Evolutionary conservation across 75 land plant genomes (phyloP), one percentile per base, ranked within the genome.

Genomic region (Cupressus sempervirens): DNA sequence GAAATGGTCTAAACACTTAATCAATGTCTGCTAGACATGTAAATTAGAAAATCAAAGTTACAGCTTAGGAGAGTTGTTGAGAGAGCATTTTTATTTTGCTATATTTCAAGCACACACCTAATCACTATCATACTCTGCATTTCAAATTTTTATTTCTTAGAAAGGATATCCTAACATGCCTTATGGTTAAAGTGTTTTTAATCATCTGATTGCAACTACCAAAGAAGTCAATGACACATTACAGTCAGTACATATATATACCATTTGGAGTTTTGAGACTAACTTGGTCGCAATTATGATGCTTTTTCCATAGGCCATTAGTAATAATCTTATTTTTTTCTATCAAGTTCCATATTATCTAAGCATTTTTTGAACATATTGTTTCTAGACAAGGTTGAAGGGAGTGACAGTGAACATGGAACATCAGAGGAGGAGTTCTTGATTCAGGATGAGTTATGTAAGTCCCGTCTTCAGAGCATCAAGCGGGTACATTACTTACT

Each of bases 381-480:
- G 16, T 83, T 85, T 72, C 81, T 72, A 95, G 96, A 96, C 68
- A 94, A 94, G 85, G 85, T 89, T 84, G 99, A 97, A 67, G 90
- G 85, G 75, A 83, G 83, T 86, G 96, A 91, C 81, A 79, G 84
- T 30, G 99, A 96, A 58, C 35, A 87, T 52, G 93, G 88, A 76
- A 81, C 85, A 38, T 84, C 90, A 74, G 99, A 97, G 85, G 98
- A 96, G 87, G 99, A 97, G 81, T 84, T 86, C 52, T 87, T 96
- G 41, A 83, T 93, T 67, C 93, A 90, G 85, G 98, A 97, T 82
- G 99, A 97, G 83, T 90, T 97, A 26, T 96, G 88, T 84, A 97
- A 95, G 87, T 90, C 95, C 40, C 98, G 98, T 53, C 87, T 96
- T 68, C 91, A 91, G 43, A 91, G 94, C 88, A 91, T 97, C 48